Percentiles rank a stretch among this genome's conserved stretches.
Evolutionary conservation across 148 eudicot genomes (phyloP).

Genomic region (Vaccinium corymbosum): DNA sequence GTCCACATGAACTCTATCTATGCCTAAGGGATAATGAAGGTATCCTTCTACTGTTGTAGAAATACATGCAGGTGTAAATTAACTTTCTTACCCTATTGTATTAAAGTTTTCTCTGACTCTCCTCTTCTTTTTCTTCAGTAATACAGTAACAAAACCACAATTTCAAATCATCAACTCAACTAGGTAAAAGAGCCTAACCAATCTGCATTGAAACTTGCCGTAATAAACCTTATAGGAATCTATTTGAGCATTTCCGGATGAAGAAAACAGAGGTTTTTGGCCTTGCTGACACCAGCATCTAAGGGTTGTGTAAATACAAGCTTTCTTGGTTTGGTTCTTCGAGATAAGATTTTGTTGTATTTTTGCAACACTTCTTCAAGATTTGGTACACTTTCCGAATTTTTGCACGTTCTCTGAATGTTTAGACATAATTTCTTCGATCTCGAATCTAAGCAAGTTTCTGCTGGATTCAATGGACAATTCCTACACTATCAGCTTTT

Average conservation of each 20-base stretch:
- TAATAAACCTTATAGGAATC: not conserved
- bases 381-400: not conserved
- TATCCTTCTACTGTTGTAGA: not conserved
- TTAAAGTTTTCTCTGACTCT: not conserved
- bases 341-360: not conserved
- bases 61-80: not conserved
- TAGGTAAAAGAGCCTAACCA: not conserved
- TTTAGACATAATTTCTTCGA: not conserved
- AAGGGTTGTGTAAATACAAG: not conserved
- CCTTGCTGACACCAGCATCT: not conserved
- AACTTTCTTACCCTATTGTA: not conserved
- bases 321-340: not conserved
- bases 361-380: not conserved
- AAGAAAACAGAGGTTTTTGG: not conserved
- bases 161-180: not conserved
- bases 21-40: not conserved
- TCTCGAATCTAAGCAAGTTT: not conserved
- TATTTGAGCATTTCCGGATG: not conserved
- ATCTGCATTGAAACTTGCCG: not conserved
- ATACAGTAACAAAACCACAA: not conserved
- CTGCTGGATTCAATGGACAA: not conserved
- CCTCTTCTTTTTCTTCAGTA: not conserved
- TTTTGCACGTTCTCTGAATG: not conserved
- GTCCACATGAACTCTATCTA: too few species aligned
- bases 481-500: not conserved